Base-by-base conservation (phyloP, 495 filamentous ascomycete species). In the Cladorrhinum samala region DNA sequence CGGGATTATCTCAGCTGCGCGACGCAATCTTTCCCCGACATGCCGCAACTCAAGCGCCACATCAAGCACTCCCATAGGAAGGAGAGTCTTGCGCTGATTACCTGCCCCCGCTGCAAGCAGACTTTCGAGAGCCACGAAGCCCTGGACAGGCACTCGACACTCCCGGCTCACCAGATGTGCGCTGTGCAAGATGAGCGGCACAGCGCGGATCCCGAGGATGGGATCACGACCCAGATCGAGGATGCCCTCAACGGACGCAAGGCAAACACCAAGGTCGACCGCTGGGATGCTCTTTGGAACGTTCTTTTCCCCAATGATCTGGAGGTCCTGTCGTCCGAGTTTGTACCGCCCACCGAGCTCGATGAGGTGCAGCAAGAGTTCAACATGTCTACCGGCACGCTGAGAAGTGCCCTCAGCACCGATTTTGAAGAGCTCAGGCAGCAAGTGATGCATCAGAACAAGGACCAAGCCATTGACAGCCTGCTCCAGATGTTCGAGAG, bases 21-120 rank as follows among this genome's bases (percentile, higher is more conserved):
- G 9, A 49, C 56, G 2, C 63, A 58, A 25, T 49, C 53, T 4
- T 68, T 57, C 17, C 44, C 55, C 3, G 52, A 61, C 25, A 62
- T 72, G 9, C 47, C 64, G 4, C 56, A 52, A 20, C 45, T 72
- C 23, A 72, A 70, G 27, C 64, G 66, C 46, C 66, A 69, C 27
- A 55, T 69, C 18, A 67, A 67, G 38, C 38, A 49, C 41, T 56
- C 53, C 20, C 66, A 69, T 46, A 55, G 59, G 38, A 53, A 52
- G 23, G 55, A 23, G 11, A n/a, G 16, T 1, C 44, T 49, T 0
- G 49, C 55, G 5, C 25, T 11, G 9, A 59, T 57, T 21, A 40
- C 42, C 9, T 68, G 66, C 46, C 64, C 49, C 1, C 53, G 66
- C 18, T 68, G 66, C 20, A 61, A 55, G 54, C 24, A 40, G 40